These are phyloP conservation scores for Tolypocladium cylindrosporum DNA, from an alignment of 2,329 filamentous ascomycete species.

Conservation along the genomic window DNA sequence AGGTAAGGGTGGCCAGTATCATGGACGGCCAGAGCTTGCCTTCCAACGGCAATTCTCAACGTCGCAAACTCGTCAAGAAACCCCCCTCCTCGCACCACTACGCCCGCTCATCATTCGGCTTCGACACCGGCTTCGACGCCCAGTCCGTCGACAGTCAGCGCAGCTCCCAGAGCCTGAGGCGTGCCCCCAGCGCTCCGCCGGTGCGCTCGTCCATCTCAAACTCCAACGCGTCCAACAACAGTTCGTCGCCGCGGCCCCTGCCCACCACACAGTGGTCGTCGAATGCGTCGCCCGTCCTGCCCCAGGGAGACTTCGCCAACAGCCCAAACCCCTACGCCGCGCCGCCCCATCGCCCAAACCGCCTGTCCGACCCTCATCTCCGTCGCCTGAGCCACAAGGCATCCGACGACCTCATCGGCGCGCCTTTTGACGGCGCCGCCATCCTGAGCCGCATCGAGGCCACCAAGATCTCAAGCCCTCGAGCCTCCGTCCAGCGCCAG, in stretches of 20 bases:
- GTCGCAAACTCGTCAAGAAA: constrained; percentile 55
- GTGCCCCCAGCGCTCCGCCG: constrained; percentile 50
- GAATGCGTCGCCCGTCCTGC: constrained; percentile 36
- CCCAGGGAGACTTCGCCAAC: constrained; percentile 30
- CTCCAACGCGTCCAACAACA: constrained; percentile 40
- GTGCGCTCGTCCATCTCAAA: constrained; percentile 35
- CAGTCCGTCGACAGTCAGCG: constrained; percentile 50
- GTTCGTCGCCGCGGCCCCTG: constrained; percentile 36
- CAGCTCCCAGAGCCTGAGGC: constrained; percentile 53
- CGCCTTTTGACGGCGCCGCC: constrained; percentile 54
- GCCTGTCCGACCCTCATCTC: constrained; percentile 9
- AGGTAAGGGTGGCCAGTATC: constrained; percentile 21
- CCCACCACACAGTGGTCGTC: constrained; percentile 28
- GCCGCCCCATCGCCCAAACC: constrained; percentile 8
- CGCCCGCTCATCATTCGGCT: constrained; percentile 30
- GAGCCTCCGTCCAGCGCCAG: constrained; percentile 18
- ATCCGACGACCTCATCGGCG: constrained; percentile 52
- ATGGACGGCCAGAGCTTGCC: constrained; percentile 37
- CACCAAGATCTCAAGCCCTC: constrained; percentile 28
- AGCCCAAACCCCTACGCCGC: constrained; percentile 6
- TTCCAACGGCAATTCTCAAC: constrained; percentile 38
- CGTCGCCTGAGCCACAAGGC: constrained; percentile 15
- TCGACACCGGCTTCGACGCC: constrained; percentile 45
- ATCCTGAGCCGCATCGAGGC: constrained; percentile 52
- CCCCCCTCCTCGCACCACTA: constrained; percentile 37